phyloP scores from a whole-genome alignment of 176 grass and related monocot genomes.

The Oryza glumipatula region DNA sequence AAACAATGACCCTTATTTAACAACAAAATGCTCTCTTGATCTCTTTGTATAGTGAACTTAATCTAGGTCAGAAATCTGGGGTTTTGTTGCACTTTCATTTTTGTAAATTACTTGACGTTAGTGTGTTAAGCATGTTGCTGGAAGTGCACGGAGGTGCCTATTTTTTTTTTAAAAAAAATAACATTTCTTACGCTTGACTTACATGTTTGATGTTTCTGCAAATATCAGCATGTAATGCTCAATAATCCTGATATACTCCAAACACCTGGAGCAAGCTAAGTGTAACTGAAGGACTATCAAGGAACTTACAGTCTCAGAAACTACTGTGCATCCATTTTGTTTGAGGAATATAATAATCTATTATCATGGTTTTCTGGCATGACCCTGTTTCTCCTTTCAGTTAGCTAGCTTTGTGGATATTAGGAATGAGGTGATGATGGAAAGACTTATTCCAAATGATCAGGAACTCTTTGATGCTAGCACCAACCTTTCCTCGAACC shows the following conservation, averaged over 20 bases:
- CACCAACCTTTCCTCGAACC: background rate
- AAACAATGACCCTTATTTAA: background rate
- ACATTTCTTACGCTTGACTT: background rate
- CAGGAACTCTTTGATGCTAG: background rate
- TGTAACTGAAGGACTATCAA: background rate
- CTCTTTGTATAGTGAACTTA: background rate
- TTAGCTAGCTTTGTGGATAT: background rate
- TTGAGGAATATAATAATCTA: background rate
- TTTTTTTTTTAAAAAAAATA: background rate
- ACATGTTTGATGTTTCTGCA: constrained; percentile 18
- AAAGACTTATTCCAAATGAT: background rate
- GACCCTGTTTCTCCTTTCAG: background rate
- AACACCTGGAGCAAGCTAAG: background rate
- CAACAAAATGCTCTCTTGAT: constrained; percentile 13
- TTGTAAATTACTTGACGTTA: background rate
- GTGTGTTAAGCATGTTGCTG: constrained; percentile 26
- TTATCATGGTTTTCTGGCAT: background rate
- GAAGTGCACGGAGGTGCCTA: constrained; percentile 2
- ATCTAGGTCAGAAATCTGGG: constrained; percentile 3
- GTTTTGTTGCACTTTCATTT: background rate
- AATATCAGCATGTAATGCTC: constrained; percentile 24
- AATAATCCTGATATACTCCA: background rate
- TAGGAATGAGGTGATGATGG: background rate
- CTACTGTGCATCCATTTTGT: background rate
- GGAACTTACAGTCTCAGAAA: background rate